phyloP scores from a whole-genome alignment of 2,329 filamentous ascomycete genomes.

The Verticillium nonalfalfae region DNA sequence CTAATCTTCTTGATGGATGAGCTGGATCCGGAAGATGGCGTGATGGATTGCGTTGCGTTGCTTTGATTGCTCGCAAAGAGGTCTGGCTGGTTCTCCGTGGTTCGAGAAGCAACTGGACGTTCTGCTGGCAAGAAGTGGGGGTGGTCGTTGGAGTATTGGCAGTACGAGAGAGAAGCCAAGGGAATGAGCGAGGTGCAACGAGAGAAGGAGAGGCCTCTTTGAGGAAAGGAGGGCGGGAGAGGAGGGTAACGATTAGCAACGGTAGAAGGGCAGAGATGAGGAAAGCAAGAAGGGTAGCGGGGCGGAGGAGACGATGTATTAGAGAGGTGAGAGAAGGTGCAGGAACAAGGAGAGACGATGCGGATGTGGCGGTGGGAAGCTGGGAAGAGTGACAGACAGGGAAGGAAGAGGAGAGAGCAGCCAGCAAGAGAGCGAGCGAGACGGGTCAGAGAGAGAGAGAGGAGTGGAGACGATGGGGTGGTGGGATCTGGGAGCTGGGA shows the following conservation, averaged over 20 bases:
- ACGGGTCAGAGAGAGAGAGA: constrained; percentile 21
- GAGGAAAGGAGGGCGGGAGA: constrained; percentile 5
- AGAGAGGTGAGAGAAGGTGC: constrained; percentile 1
- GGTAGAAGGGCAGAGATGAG: constrained; percentile 9
- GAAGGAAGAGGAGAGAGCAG: constrained; percentile 22
- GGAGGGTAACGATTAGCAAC: constrained; percentile 3
- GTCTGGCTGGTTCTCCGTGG: background rate
- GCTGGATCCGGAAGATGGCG: constrained; percentile 5
- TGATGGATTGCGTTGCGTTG: constrained; percentile 8
- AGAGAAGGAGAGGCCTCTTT: constrained; percentile 11
- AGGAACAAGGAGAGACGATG: constrained; percentile 8
- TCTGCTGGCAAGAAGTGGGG: background rate
- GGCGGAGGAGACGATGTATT: constrained; percentile 7
- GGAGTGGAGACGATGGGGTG: constrained; percentile 19
- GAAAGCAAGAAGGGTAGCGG: constrained; percentile 11
- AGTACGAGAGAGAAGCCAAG: background rate
- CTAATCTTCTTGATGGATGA: constrained; percentile 10
- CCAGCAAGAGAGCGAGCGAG: too few species aligned
- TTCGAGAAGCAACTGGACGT: background rate
- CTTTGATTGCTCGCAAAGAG: background rate
- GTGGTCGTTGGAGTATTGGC: background rate
- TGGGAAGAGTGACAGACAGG: constrained; percentile 22
- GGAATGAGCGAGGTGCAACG: background rate
- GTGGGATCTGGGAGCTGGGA: constrained; percentile 14
- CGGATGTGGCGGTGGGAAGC: constrained; percentile 14